These are phyloP conservation scores for Butyriboletus loyo DNA, from an alignment of 768 basidiomycete genomes.

Conservation along the genomic window DNA sequence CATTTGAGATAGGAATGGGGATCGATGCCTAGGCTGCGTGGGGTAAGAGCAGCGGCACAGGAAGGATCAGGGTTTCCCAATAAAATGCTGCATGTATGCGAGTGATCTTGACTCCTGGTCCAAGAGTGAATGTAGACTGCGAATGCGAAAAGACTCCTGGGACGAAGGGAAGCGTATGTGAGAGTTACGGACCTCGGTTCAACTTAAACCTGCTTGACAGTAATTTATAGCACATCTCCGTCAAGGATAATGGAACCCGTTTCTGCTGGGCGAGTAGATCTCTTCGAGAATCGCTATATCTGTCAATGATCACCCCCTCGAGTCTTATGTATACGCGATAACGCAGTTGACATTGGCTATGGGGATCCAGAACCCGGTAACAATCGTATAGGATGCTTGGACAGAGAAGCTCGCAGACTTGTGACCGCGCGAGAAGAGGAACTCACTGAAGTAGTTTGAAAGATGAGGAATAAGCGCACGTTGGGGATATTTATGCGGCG, in stretches of 20 bases:
- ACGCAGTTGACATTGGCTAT: background rate
- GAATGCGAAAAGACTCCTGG: slow-evolving; percentile 1
- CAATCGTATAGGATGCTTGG: slow-evolving; percentile 7
- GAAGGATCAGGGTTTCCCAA: background rate
- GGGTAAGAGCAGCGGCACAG: background rate
- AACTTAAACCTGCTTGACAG: background rate
- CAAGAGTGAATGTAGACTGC: background rate
- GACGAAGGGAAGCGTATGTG: background rate
- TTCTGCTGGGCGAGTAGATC: background rate
- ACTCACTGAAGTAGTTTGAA: slow-evolving; percentile 8
- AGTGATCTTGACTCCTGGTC: background rate
- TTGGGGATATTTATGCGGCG: slow-evolving; percentile 19
- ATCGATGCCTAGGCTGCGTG: background rate
- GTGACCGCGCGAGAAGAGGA: slow-evolving; percentile 10
- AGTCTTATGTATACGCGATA: background rate
- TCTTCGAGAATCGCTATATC: background rate
- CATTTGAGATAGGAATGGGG: background rate
- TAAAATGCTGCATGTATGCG: background rate
- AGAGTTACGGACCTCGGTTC: background rate
- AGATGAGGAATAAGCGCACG: slow-evolving; percentile 5
- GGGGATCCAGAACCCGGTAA: slow-evolving; percentile 3
- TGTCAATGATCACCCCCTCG: background rate
- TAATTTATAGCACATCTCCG: background rate
- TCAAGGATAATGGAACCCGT: background rate
- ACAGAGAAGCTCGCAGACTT: slow-evolving; percentile 4